A percentile compares a stretch with the other conserved stretches of the same genome.
Conservation (phyloP, 2,329 filamentous ascomycete species). For the Talaromyces sp. region DNA sequence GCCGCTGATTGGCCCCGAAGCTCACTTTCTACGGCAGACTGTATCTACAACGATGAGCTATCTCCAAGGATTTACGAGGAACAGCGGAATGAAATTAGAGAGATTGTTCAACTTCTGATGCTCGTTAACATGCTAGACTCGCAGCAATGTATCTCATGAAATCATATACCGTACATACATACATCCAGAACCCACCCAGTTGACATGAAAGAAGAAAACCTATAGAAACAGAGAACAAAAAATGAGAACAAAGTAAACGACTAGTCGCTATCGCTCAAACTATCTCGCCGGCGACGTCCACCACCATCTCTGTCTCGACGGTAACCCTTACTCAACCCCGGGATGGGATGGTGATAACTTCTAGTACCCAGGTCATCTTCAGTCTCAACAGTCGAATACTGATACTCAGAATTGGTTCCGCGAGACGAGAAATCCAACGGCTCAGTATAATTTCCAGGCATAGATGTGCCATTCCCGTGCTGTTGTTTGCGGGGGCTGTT, state of each 20-base stretch:
- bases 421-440: constrained; percentile 41
- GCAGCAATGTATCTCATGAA: constrained; percentile 1
- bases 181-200: not conserved
- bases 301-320: constrained; percentile 30
- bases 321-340: constrained; percentile 47
- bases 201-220: not conserved
- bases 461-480: constrained; percentile 26
- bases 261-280: constrained; percentile 50
- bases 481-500: constrained; percentile 31
- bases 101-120: not conserved
- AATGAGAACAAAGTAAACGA: not conserved
- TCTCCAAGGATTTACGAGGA: not conserved
- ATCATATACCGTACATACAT: constrained; percentile 13
- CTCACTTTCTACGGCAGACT: not conserved
- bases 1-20: not conserved
- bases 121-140: not conserved
- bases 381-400: constrained; percentile 34
- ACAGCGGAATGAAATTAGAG: not conserved
- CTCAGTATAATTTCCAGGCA: constrained; percentile 40
- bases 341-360: constrained; percentile 54
- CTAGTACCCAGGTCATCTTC: constrained; percentile 45
- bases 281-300: constrained; percentile 45
- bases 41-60: not conserved
- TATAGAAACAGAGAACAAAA: not conserved
- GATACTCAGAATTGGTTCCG: constrained; percentile 34